Conservation (phyloP, 1,284 basidiomycete genomes). For the Grifola frondosa region DNA sequence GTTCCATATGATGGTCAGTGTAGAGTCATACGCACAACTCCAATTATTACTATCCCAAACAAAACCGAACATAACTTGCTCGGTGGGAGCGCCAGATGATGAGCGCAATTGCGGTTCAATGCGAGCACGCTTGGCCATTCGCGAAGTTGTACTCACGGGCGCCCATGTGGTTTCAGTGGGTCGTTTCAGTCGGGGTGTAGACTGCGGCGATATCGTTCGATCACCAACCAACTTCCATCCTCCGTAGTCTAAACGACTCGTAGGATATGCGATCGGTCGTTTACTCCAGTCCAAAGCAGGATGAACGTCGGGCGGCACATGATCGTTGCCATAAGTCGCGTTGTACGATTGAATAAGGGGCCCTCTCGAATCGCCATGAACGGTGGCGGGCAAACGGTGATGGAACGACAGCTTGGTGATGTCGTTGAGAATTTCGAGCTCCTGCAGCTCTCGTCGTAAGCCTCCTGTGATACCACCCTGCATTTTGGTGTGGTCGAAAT, state of each 20-base stretch:
- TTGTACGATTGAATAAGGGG: slow-evolving; percentile 14
- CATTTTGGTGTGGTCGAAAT: slow-evolving; percentile 27
- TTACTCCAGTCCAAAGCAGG: not conserved
- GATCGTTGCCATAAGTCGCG: not conserved
- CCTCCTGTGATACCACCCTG: slow-evolving; percentile 16
- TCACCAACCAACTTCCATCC: too few species aligned
- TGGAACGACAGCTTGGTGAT: slow-evolving; percentile 29
- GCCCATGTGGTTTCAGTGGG: too few species aligned
- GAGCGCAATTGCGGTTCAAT: not conserved
- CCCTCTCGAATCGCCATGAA: slow-evolving; percentile 17
- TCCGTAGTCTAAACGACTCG: too few species aligned
- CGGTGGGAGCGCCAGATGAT: too few species aligned
- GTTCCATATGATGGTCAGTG: slow-evolving; percentile 2
- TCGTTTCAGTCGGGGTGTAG: too few species aligned
- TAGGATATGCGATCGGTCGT: too few species aligned
- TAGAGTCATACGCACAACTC: slow-evolving; percentile 9
- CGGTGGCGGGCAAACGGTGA: slow-evolving; percentile 16
- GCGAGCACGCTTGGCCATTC: too few species aligned
- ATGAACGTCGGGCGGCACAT: not conserved
- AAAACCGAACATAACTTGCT: not conserved
- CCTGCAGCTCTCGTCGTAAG: slow-evolving; percentile 31
- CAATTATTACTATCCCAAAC: slow-evolving; percentile 1
- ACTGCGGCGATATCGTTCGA: too few species aligned
- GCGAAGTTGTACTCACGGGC: too few species aligned
- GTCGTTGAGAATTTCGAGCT: slow-evolving; percentile 35